Evolutionary conservation across 768 basidiomycete genomes (phyloP), one percentile per base, ranked within the genome.

Genomic region (Amanita subjunquillea): DNA sequence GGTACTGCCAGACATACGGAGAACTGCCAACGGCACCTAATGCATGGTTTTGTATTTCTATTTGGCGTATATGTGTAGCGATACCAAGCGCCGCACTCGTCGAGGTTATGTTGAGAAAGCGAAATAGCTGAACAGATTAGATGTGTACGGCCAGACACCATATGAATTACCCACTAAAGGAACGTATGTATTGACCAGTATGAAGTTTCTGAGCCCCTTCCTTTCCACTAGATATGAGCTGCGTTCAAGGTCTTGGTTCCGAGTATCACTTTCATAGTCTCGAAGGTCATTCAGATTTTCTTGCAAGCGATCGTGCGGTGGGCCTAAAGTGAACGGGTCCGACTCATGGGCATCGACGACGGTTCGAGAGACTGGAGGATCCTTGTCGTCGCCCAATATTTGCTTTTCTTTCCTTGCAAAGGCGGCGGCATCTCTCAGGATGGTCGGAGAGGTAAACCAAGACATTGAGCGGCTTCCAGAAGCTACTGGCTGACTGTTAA

Each of bases 11-110:
- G 6, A 74, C 82, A 54, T 65, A 87, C 85, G 86, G 83, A 13
- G 90, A 92, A 59, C 85, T 84, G 42, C 92, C 92, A 25, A 94
- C 73, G 2, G 80, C 79, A 22, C 92, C 91, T 70, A 77, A 75
- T 22, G 79, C 69, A 47, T 69, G 56, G 58, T 74, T 64, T 0
- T 63, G 64, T 40, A 62, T 56, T 66, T 93, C 89, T 37, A 75
- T 64, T 8, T 66, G 59, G 45, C 88, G 82, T 60, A 92, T 88
- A 36, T 73, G 77, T 57, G 91, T 80, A 1, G 91, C 91, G 42
- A 93, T 71, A 3, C 77, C 91, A 42, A 94, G 78, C 2, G 88
- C 85, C 38, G 83, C 75, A 13, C 83, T 78, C 10, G 87, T 92
- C 59, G 93, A 87, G 7, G 83, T 72, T 57, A 95, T 83, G 62